Evolutionary conservation across 2,329 filamentous ascomycete genomes (phyloP).

Genomic region (Decorospora gaudefroyi): DNA sequence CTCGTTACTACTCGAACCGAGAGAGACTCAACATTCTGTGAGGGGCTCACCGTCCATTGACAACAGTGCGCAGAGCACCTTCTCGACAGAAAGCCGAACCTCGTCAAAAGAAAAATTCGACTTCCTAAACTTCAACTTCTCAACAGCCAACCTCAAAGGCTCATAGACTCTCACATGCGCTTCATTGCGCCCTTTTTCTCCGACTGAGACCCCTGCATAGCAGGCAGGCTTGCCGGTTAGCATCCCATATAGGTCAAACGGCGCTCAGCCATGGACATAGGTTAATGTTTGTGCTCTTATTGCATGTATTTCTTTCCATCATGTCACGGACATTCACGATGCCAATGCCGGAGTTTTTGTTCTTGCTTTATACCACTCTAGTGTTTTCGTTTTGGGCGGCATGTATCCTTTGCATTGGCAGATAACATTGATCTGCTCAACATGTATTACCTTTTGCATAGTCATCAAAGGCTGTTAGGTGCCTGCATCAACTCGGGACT

Average conservation of each 20-base stretch:
- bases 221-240: neutral
- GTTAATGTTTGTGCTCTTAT: slow-evolving; percentile 29
- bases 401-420: slow-evolving; percentile 6
- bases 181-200: slow-evolving; percentile 25
- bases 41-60: slow-evolving; percentile 36
- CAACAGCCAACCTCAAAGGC: slow-evolving; percentile 39
- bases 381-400: slow-evolving; percentile 69
- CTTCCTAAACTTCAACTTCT: slow-evolving; percentile 47
- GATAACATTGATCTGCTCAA: slow-evolving; percentile 12
- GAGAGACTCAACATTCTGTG: slow-evolving; percentile 53
- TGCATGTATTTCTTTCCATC: slow-evolving; percentile 25
- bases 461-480: slow-evolving; percentile 5
- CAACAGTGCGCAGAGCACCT: slow-evolving; percentile 30
- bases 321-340: slow-evolving; percentile 40
- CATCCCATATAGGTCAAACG: slow-evolving; percentile 15
- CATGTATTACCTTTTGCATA: slow-evolving; percentile 15
- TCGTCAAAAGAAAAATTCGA: slow-evolving; percentile 46
- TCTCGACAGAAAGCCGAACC: slow-evolving; percentile 37
- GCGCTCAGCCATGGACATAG: slow-evolving; percentile 26
- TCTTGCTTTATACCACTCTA: slow-evolving; percentile 46
- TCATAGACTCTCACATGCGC: slow-evolving; percentile 32
- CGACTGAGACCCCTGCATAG: slow-evolving; percentile 17
- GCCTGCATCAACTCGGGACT: slow-evolving; percentile 12
- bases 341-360: slow-evolving; percentile 35
- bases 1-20: slow-evolving; percentile 80